phyloP scores from a whole-genome alignment of 192 early-diverging fungal genomes.

The Coemansia sp. region DNA sequence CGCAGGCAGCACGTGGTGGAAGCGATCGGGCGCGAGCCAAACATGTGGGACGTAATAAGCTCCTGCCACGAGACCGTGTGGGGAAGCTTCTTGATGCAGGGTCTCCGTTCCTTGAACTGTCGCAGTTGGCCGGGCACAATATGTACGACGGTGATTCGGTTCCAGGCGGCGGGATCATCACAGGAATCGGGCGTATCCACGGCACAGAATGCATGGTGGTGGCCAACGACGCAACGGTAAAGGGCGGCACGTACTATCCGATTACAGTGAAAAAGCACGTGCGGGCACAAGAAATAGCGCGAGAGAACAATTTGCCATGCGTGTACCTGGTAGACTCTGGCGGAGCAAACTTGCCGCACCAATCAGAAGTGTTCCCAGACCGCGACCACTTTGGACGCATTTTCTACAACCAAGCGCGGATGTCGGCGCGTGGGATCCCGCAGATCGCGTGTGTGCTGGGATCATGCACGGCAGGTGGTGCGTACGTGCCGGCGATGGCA shows the following conservation, averaged over 20 bases:
- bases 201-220: slow-evolving; percentile 95
- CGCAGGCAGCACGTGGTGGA: slow-evolving; percentile 62
- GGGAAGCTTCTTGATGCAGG: slow-evolving; percentile 47
- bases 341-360: slow-evolving; percentile 90
- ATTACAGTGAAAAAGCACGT: slow-evolving; percentile 96
- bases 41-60: slow-evolving; percentile 81
- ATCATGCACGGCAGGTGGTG: slow-evolving; percentile 95
- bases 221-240: slow-evolving; percentile 97
- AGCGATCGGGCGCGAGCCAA: slow-evolving; percentile 78
- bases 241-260: slow-evolving; percentile 97
- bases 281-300: slow-evolving; percentile 94
- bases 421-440: slow-evolving; percentile 80
- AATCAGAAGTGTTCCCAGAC: slow-evolving; percentile 96
- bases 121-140: slow-evolving; percentile 86
- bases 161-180: slow-evolving; percentile 85
- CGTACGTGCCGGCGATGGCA: slow-evolving; percentile 98
- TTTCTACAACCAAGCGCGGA: slow-evolving; percentile 89
- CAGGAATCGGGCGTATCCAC: slow-evolving; percentile 92
- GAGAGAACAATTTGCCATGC: slow-evolving; percentile 90
- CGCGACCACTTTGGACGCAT: slow-evolving; percentile 92
- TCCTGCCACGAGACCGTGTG: slow-evolving; percentile 84
- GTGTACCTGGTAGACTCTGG: slow-evolving; percentile 95
- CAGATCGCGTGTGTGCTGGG: slow-evolving; percentile 98
- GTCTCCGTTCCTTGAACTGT: slow-evolving; percentile 92
- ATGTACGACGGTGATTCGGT: slow-evolving; percentile 85